Evolutionary conservation across 257 asterid genomes (phyloP).

Genomic region (Euphrasia confusa): DNA sequence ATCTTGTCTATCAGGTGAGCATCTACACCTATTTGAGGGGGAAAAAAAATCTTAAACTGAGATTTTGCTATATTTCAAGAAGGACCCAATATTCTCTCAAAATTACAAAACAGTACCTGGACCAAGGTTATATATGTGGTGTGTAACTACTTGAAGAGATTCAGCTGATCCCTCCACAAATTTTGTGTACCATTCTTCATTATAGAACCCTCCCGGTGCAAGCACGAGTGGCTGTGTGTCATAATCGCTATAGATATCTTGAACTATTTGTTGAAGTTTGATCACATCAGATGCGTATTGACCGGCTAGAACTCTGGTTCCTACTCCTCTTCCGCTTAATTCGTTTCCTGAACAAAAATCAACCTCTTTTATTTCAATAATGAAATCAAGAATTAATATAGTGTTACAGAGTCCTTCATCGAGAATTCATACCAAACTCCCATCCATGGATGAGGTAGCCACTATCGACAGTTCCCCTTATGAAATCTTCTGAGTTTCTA

Average conservation of each 20-base stretch:
- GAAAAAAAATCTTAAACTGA: too few species aligned
- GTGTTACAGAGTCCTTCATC: background rate
- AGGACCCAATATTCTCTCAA: too few species aligned
- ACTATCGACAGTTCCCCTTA: slow-evolving; percentile 47
- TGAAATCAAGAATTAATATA: too few species aligned
- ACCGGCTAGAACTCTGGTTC: slow-evolving; percentile 60
- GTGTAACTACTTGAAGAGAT: slow-evolving; percentile 66
- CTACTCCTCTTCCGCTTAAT: slow-evolving; percentile 71
- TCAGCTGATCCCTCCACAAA: slow-evolving; percentile 38
- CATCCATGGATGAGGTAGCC: slow-evolving; percentile 60
- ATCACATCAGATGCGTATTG: slow-evolving; percentile 54
- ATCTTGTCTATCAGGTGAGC: slow-evolving; percentile 67
- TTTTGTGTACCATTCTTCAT: slow-evolving; percentile 51
- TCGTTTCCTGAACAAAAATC: slow-evolving; percentile 57
- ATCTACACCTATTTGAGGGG: slow-evolving; percentile 72
- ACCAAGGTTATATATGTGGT: slow-evolving; percentile 90
- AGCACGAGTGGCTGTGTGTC: slow-evolving; percentile 50
- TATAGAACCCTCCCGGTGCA: slow-evolving; percentile 87
- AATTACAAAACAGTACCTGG: slow-evolving; percentile 44
- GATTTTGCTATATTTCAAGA: too few species aligned
- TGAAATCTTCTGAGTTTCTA: slow-evolving; percentile 64
- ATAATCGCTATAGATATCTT: slow-evolving; percentile 44
- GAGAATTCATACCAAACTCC: slow-evolving; percentile 71
- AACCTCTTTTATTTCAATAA: background rate
- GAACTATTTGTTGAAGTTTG: slow-evolving; percentile 40